Percentiles rank a stretch among this genome's conserved stretches.
phyloP scores from a whole-genome alignment of 1,139 yeast genomes.

The Martiniozyma asiatica region DNA sequence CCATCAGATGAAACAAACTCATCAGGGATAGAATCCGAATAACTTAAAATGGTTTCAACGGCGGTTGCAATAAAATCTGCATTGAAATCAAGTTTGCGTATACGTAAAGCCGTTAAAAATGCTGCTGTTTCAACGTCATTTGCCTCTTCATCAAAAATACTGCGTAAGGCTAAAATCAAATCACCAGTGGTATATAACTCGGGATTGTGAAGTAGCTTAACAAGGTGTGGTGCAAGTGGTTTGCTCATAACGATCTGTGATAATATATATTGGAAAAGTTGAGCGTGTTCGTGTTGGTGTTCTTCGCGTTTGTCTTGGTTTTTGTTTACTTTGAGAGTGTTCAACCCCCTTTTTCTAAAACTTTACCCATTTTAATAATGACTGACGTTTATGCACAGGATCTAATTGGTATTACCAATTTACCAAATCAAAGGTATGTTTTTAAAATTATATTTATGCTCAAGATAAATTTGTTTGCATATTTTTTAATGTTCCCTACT shows the following conservation, averaged over 20 bases:
- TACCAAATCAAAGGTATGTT: conserved; percentile 84
- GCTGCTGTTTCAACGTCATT: conserved; percentile 66
- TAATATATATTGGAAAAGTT: too few relatives aligned
- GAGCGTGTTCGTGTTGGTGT: too few relatives aligned
- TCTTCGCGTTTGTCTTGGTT: too few relatives aligned
- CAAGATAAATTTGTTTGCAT: conserved; percentile 1
- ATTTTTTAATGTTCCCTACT: background rate
- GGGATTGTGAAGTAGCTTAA: conserved; percentile 46
- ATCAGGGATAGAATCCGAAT: conserved; percentile 37
- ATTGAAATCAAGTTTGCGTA: conserved; percentile 68
- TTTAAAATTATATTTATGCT: background rate
- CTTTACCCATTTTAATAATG: conserved; percentile 4
- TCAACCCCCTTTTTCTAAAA: too few relatives aligned
- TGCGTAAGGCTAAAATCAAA: conserved; percentile 44
- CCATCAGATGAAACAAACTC: conserved; percentile 36
- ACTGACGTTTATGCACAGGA: conserved; percentile 20
- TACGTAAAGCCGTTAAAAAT: conserved; percentile 64
- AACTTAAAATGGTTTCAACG: conserved; percentile 55
- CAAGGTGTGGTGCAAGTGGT: conserved; percentile 39
- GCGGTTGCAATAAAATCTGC: conserved; percentile 81
- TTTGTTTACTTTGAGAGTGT: background rate
- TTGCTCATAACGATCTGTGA: too few relatives aligned
- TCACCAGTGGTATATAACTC: conserved; percentile 51
- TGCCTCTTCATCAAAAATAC: conserved; percentile 47
- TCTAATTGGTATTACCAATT: conserved; percentile 73